Evolutionary conservation across 1,284 basidiomycete species (phyloP).

Genomic region (Trametes versicolor): DNA sequence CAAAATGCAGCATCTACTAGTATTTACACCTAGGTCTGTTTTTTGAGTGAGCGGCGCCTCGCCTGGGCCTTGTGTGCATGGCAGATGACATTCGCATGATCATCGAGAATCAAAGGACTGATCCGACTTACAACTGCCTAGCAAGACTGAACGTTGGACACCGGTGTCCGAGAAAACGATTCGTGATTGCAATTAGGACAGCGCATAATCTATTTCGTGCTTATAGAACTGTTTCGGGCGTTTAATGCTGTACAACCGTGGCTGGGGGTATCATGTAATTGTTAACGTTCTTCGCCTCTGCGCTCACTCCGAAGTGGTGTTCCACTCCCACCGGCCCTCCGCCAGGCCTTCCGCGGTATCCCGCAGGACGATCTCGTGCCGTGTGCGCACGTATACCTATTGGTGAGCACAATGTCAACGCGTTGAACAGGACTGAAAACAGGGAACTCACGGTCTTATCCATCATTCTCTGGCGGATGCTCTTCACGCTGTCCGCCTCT

Average conservation of each 20-base stretch:
- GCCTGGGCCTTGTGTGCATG: too few species aligned
- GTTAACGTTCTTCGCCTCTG: neutral
- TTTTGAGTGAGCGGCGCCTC: too few species aligned
- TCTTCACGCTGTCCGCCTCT: conserved; percentile 61
- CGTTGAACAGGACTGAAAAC: neutral
- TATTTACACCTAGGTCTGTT: too few species aligned
- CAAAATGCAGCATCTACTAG: too few species aligned
- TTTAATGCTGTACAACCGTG: neutral
- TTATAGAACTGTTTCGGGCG: neutral
- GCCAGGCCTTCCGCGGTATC: conserved; percentile 44
- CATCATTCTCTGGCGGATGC: conserved; percentile 64
- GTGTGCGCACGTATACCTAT: conserved; percentile 44
- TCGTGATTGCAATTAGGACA: neutral
- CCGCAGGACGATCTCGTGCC: conserved; percentile 43
- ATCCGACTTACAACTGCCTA: too few species aligned
- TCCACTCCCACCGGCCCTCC: conserved; percentile 46
- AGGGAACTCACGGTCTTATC: conserved; percentile 59
- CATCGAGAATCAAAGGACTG: too few species aligned
- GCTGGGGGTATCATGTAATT: neutral
- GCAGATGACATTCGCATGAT: too few species aligned
- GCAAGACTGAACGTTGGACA: too few species aligned
- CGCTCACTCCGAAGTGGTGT: neutral
- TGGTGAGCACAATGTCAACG: neutral
- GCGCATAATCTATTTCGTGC: neutral
- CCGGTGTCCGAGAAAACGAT: neutral